A percentile compares a stretch with the other conserved stretches of the same genome.
These are phyloP conservation scores for Dichomitus squalens DNA, from an alignment of 1,284 basidiomycete species.

Conservation along the genomic window DNA sequence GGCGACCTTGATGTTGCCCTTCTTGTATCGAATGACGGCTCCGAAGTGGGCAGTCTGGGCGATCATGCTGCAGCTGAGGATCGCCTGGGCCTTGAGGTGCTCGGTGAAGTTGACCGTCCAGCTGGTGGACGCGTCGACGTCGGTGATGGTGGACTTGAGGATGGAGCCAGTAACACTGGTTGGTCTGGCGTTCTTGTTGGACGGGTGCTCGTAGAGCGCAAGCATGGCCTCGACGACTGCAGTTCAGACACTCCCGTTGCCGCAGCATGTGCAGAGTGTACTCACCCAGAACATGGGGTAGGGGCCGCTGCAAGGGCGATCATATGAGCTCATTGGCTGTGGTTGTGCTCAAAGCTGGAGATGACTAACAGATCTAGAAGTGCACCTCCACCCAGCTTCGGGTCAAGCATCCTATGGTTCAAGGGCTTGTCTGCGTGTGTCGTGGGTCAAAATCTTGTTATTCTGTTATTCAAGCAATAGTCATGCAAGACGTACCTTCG, in stretches of 20 bases:
- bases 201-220: slow-evolving; percentile 78
- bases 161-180: slow-evolving; percentile 61
- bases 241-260: neutral
- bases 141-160: slow-evolving; percentile 74
- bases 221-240: slow-evolving; percentile 59
- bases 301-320: slow-evolving; percentile 57
- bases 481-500: slow-evolving; percentile 53
- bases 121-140: slow-evolving; percentile 79
- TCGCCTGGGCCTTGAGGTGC: slow-evolving; percentile 62
- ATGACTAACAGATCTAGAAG: slow-evolving; percentile 76
- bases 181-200: slow-evolving; percentile 61
- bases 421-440: slow-evolving; percentile 54
- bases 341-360: neutral
- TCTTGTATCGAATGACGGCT: slow-evolving; percentile 67
- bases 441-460: neutral
- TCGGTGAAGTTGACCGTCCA: slow-evolving; percentile 74
- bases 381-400: slow-evolving; percentile 82
- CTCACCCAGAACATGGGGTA: slow-evolving; percentile 83
- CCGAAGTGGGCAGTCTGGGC: slow-evolving; percentile 46
- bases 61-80: slow-evolving; percentile 66
- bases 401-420: slow-evolving; percentile 80
- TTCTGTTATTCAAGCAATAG: neutral
- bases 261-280: neutral
- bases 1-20: slow-evolving; percentile 64
- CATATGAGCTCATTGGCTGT: neutral